Evolutionary conservation across 2,329 filamentous ascomycete genomes (phyloP).

Genomic region (Penicillium sp.): DNA sequence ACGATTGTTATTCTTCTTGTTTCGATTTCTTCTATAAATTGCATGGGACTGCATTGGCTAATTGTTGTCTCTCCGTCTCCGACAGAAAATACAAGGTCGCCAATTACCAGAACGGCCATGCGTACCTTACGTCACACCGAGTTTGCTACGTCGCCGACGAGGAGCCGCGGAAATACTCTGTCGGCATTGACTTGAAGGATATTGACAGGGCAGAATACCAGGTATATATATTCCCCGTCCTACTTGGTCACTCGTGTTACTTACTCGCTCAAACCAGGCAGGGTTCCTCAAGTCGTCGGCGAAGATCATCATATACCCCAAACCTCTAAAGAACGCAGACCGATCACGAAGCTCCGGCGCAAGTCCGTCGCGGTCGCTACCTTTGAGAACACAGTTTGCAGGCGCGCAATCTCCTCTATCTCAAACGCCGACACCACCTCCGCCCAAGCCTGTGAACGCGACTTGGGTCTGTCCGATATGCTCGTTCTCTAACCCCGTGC

Average conservation of each 20-base stretch:
- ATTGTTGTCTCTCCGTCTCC: slow-evolving; percentile 22
- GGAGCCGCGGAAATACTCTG: slow-evolving; percentile 82
- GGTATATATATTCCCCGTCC: slow-evolving; percentile 52
- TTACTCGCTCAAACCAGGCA: slow-evolving; percentile 58
- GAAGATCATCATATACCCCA: slow-evolving; percentile 88
- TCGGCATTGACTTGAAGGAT: slow-evolving; percentile 85
- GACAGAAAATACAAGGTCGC: slow-evolving; percentile 90
- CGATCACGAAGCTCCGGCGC: slow-evolving; percentile 59
- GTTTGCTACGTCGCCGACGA: slow-evolving; percentile 92
- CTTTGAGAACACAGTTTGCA: slow-evolving; percentile 39
- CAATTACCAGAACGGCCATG: slow-evolving; percentile 92
- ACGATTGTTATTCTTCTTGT: not conserved
- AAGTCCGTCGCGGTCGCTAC: slow-evolving; percentile 32
- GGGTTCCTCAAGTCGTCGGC: slow-evolving; percentile 94
- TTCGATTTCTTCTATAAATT: not conserved
- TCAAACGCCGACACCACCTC: slow-evolving; percentile 37
- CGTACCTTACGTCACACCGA: slow-evolving; percentile 94
- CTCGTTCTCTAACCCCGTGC: slow-evolving; percentile 90
- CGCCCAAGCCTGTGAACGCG: slow-evolving; percentile 56
- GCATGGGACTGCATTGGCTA: slow-evolving; percentile 5
- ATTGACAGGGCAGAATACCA: slow-evolving; percentile 91
- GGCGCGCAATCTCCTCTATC: slow-evolving; percentile 38
- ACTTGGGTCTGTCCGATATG: slow-evolving; percentile 98
- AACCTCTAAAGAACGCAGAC: slow-evolving; percentile 69
- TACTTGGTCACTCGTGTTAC: not conserved